Percentiles rank a stretch among this genome's conserved stretches.
phyloP scores from a whole-genome alignment of 495 filamentous ascomycete genomes.

The Bombardia bombarda region DNA sequence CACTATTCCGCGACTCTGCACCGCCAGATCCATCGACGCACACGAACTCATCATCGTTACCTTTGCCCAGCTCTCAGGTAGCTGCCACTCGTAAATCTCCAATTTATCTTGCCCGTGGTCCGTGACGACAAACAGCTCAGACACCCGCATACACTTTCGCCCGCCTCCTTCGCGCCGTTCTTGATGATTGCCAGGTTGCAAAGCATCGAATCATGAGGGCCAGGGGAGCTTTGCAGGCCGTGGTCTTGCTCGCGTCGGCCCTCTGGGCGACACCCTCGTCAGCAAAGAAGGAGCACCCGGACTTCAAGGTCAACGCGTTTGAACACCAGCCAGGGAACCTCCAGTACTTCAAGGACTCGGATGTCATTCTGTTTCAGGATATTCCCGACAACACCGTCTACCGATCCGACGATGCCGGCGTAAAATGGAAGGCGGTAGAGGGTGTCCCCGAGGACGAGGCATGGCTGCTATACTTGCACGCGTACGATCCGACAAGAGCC shows the following conservation, averaged over 20 bases:
- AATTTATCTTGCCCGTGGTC: too few species aligned
- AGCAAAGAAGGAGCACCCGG: slow-evolving; percentile 43
- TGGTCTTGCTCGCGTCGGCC: slow-evolving; percentile 32
- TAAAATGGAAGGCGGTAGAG: slow-evolving; percentile 58
- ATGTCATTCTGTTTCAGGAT: slow-evolving; percentile 64
- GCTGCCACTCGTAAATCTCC: too few species aligned
- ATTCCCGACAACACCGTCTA: slow-evolving; percentile 46
- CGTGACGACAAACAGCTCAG: not conserved
- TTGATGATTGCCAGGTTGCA: slow-evolving; percentile 19
- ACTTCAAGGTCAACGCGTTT: slow-evolving; percentile 45
- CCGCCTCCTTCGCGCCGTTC: not conserved
- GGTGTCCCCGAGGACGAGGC: slow-evolving; percentile 55
- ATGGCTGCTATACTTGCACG: slow-evolving; percentile 58
- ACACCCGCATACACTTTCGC: not conserved
- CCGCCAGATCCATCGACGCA: too few species aligned
- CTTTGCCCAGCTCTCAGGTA: too few species aligned
- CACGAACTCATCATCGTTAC: too few species aligned
- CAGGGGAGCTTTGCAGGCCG: slow-evolving; percentile 34
- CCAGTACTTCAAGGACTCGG: slow-evolving; percentile 80
- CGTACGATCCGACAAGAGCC: slow-evolving; percentile 67
- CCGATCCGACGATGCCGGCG: slow-evolving; percentile 71
- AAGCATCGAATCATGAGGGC: slow-evolving; percentile 33
- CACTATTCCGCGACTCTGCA: too few species aligned
- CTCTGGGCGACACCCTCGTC: slow-evolving; percentile 31
- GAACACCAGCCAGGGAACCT: slow-evolving; percentile 53